phyloP scores from a whole-genome alignment of 345 rosid genomes.

The Eucalyptus victrix region DNA sequence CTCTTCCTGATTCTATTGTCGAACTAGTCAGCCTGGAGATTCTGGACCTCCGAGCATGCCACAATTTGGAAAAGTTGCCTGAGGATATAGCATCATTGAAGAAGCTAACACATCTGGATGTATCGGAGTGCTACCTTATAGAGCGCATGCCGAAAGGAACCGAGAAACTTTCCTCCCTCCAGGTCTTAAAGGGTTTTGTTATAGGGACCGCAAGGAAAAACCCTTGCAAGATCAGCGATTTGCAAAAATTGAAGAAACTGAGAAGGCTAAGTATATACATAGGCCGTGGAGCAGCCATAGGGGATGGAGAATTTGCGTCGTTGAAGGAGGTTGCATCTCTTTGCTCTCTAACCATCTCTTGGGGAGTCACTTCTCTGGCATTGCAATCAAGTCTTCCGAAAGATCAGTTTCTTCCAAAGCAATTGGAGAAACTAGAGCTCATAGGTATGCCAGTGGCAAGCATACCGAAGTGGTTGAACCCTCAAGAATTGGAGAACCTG shows the following conservation, averaged over 20 bases:
- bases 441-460: neutral
- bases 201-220: neutral
- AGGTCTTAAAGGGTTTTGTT: conserved; percentile 18
- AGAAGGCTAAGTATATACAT: neutral
- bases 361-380: neutral
- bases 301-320: neutral
- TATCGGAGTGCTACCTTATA: too few relatives aligned
- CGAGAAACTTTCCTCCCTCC: too few relatives aligned
- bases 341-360: neutral
- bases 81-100: too few relatives aligned
- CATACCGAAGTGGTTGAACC: neutral
- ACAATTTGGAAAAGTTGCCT: too few relatives aligned
- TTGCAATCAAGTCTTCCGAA: accelerated
- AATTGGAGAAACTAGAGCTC: neutral
- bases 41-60: too few relatives aligned
- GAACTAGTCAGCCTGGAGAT: accelerated
- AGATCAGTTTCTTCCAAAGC: accelerated
- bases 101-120: too few relatives aligned
- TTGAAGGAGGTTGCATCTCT: neutral
- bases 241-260: neutral
- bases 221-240: neutral
- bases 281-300: neutral
- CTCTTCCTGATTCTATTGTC: too few relatives aligned
- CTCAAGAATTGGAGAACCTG: neutral
- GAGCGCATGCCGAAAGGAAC: too few relatives aligned